Evolutionary conservation across 2,329 filamentous ascomycete species (phyloP), one percentile per base, ranked within the genome.

Genomic region (Fusarium sp.): DNA sequence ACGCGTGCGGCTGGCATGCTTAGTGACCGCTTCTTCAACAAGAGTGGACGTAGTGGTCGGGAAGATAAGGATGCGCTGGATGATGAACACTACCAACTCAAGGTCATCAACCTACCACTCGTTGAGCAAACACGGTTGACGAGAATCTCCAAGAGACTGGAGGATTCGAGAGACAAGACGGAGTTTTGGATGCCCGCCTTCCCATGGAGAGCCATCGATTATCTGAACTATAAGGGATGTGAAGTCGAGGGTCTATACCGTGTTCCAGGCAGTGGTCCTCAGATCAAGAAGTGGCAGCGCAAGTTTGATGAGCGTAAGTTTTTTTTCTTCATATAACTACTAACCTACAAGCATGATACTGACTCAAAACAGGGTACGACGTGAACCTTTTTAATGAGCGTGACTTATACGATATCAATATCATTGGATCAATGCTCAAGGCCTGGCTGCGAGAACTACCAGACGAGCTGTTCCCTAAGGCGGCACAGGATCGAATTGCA

Each of bases 151-250:
- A 96, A 95, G 79, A 88, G 91, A 30, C 82, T 98, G 43, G 93
- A 96, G 75, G 88, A 92, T 63, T 97, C 94, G 11, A 88, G 90
- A 65, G 95, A 98, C 76, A 97, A 97, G 83, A 98, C 95, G 1
- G 95, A 97, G 75, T 98, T 96, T 76, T 98, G 95, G 95, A 97
- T 98, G 94, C 95, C 95, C 14, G 92, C 94, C 8, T 90, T 98
- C 60, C 94, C 95, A 1, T 97, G 95, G 92, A 87, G 95, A 67
- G 96, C 94, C 60, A 97, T 98, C 69, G 95, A 98, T 80, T 97
- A 97, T 77, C 83, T 98, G 52, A 97, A 97, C 78, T 96, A 94
- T 80, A 96, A 96, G 76, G 93, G 93, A 39, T 96, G 92, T 72
- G 94, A 97, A 75, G 93, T 97, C 39, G 95, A 97, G 79, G 95